Conservation (phyloP, 2,329 filamentous ascomycete species). For the Nemania abortiva region DNA sequence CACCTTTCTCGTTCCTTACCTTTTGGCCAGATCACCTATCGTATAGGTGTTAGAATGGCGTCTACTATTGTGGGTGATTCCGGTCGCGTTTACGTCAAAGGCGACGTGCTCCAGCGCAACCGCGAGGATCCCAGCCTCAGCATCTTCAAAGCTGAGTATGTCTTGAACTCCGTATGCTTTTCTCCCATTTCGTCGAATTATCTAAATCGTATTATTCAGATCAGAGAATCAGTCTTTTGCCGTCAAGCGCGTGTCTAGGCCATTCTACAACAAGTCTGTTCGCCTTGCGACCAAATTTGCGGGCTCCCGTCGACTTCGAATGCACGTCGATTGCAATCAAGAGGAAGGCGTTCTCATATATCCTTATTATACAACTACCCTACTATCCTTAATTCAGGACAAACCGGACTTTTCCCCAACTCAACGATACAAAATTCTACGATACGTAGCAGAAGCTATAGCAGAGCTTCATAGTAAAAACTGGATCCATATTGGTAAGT, state of each 20-base stretch:
- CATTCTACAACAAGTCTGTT: constrained; percentile 51
- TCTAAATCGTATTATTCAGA: constrained; percentile 45
- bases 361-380: constrained; percentile 51
- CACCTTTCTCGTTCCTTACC: constrained; percentile 18
- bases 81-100: constrained; percentile 52
- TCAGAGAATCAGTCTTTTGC: constrained; percentile 51
- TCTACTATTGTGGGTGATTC: constrained; percentile 53
- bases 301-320: constrained; percentile 51
- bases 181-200: constrained; percentile 27
- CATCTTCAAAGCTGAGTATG: constrained; percentile 54
- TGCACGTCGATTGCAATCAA: constrained; percentile 52
- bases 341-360: constrained; percentile 53
- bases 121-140: constrained; percentile 40
- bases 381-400: constrained; percentile 52
- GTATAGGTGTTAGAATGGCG: constrained; percentile 49
- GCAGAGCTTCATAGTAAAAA: constrained; percentile 53
- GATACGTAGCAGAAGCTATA: constrained; percentile 51
- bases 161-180: constrained; percentile 41
- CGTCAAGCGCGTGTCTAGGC: constrained; percentile 50
- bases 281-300: constrained; percentile 51
- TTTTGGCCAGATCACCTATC: constrained; percentile 21
- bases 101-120: constrained; percentile 49
- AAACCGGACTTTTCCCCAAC: constrained; percentile 48
- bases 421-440: constrained; percentile 53
- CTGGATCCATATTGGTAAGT: constrained; percentile 52